Evolutionary conservation across 2,329 filamentous ascomycete species (phyloP).

Genomic region (Ceratocystis papillata): DNA sequence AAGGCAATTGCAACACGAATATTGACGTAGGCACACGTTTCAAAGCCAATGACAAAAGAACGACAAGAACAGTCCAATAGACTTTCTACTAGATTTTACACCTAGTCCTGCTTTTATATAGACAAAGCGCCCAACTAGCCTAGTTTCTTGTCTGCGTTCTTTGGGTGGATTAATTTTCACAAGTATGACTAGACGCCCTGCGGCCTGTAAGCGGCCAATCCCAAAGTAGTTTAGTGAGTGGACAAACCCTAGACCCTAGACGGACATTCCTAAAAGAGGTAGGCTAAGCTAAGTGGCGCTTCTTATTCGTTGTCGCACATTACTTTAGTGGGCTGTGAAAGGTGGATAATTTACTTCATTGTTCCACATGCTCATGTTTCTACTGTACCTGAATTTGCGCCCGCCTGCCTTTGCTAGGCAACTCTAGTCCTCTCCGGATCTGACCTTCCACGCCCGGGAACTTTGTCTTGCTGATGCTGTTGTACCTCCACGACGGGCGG

Average conservation of each 20-base stretch:
- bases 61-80: no score
- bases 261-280: slow-evolving; percentile 4
- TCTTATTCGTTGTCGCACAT: not conserved
- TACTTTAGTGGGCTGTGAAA: not conserved
- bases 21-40: not conserved
- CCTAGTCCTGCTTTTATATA: not conserved
- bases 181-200: slow-evolving; percentile 7
- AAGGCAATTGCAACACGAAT: not conserved
- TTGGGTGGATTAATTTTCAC: not conserved
- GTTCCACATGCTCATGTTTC: not conserved
- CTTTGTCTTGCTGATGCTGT: not conserved
- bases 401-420: not conserved
- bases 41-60: not conserved
- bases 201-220: not conserved
- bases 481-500: not conserved
- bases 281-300: not conserved
- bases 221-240: not conserved
- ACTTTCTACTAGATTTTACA: no score
- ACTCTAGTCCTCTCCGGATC: not conserved
- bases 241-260: not conserved
- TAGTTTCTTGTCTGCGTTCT: not conserved
- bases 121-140: not conserved
- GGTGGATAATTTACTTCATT: not conserved
- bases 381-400: no score
- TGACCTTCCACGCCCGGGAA: not conserved